Base-by-base conservation (phyloP, 352 stramenopile genomes). In the Pythium guiyangense region DNA sequence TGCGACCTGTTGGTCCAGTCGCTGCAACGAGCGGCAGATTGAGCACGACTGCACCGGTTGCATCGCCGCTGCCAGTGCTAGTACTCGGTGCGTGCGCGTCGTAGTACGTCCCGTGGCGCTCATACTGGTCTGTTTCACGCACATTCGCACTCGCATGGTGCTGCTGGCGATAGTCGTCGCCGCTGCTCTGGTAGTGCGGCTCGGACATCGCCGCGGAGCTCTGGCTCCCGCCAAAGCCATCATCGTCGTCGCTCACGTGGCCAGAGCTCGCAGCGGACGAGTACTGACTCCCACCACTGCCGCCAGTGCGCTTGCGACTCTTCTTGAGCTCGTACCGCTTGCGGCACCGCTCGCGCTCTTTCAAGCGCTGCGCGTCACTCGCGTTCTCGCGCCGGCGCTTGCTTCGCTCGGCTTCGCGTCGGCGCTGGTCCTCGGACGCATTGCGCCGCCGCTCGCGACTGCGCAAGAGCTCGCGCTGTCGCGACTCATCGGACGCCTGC, bases 311-410 rank as follows among this genome's bases (percentile, higher is more conserved):
- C 42, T 34, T 51, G 4, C 42, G 26, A 4, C n/a, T 56, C 51
- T 90, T 91, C 56, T 81, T 80, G 8, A 59, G 35, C 39, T 91
- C 78, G 49, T 91, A 91, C 12, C 81, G 76, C 43, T 70, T 73
- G 0, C 77, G 74, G 53, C 78, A 91, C 8, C 81, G 81, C 49
- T 91, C 81, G 5, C 77, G 77, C 52, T 91, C 81, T 22, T 72
- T 73, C 3, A 71, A 6, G 31, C 73, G 73, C 44, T 91, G 81
- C 17, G 82, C 74, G 26, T 91, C 74, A 1, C 78, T 84, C 3
- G 78, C 77, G 49, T 83, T 84, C 26, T 84, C 63, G 2, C 81
- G 72, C 22, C 81, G 70, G 35, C 63, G 57, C 12, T 75, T 73
- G 59, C 78, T 89, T 0, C 81, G 66, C 47, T 85, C 63, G 0